Conservation (phyloP, 176 grass and related monocot genomes). For the Eremochloa ophiuroides region DNA sequence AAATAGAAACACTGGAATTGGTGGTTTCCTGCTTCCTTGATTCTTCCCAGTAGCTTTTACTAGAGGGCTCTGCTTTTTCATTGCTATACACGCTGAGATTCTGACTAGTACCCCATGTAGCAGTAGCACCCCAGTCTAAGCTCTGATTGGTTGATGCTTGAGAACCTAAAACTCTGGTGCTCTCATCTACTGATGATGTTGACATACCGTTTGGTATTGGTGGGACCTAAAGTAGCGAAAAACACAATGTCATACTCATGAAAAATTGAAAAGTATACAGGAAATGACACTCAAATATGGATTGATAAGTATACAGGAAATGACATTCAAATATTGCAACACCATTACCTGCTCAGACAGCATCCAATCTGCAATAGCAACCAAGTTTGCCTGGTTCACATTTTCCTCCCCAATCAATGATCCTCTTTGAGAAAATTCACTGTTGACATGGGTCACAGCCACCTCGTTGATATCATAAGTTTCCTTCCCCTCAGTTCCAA, state of each 20-base stretch:
- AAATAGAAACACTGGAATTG: conserved; percentile 35
- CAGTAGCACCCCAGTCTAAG: background rate
- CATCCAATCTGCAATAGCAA: conserved; percentile 18
- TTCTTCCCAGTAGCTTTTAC: conserved; percentile 15
- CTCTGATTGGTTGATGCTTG: conserved; percentile 24
- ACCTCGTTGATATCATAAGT: conserved; percentile 8
- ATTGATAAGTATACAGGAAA: background rate
- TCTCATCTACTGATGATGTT: conserved; percentile 4
- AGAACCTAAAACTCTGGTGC: conserved; percentile 21
- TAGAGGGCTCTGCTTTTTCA: conserved; percentile 10
- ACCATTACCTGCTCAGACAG: conserved; percentile 35
- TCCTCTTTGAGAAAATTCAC: conserved; percentile 20
- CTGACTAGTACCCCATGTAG: conserved; percentile 18
- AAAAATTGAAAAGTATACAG: background rate
- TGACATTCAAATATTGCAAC: background rate
- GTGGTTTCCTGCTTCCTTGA: conserved; percentile 39
- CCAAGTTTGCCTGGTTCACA: conserved; percentile 2
- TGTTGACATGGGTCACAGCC: conserved; percentile 21
- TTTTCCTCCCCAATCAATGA: conserved; percentile 3
- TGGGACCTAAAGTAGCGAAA: conserved; percentile 16
- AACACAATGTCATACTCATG: background rate
- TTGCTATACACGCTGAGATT: conserved; percentile 15
- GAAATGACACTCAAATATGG: too few species aligned
- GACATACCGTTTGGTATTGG: conserved; percentile 6
- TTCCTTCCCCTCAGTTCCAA: conserved; percentile 6